These are phyloP conservation scores for Croton setiger DNA, from an alignment of 441 rosid species.

Conservation along the genomic window DNA sequence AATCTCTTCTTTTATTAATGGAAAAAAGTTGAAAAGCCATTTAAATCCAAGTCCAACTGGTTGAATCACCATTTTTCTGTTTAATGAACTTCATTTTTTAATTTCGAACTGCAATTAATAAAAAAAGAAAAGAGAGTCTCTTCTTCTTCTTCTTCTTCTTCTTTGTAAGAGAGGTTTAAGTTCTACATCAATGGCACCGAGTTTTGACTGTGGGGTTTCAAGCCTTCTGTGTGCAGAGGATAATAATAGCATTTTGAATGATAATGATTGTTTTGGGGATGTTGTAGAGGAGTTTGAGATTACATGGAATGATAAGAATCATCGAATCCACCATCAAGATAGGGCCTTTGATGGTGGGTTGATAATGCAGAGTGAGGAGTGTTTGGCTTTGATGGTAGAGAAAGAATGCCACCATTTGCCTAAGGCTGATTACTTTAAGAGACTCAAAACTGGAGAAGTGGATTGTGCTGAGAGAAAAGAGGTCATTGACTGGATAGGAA, in stretches of 20 bases:
- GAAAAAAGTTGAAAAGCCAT: slow-evolving; percentile 7
- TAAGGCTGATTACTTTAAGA: slow-evolving; percentile 41
- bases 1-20: slow-evolving; percentile 2
- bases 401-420: slow-evolving; percentile 62
- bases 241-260: slow-evolving; percentile 38
- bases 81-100: slow-evolving; percentile 17
- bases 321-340: slow-evolving; percentile 26
- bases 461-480: slow-evolving; percentile 46
- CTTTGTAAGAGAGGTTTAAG: not conserved
- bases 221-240: slow-evolving; percentile 63
- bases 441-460: slow-evolving; percentile 55
- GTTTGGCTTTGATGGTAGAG: slow-evolving; percentile 47
- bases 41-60: not conserved
- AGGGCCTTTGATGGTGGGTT: slow-evolving; percentile 26
- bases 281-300: slow-evolving; percentile 35
- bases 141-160: not conserved
- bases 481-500: slow-evolving; percentile 58
- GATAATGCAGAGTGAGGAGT: slow-evolving; percentile 57
- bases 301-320: slow-evolving; percentile 28
- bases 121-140: slow-evolving; percentile 4
- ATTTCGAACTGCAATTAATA: not conserved
- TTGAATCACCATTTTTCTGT: slow-evolving; percentile 4
- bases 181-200: slow-evolving; percentile 45
- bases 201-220: slow-evolving; percentile 50
- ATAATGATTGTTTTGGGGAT: slow-evolving; percentile 29